Percentiles rank a stretch among this genome's conserved stretches.
Evolutionary conservation across 2,329 filamentous ascomycete genomes (phyloP).

Genomic region (Ophiostoma ulmi): DNA sequence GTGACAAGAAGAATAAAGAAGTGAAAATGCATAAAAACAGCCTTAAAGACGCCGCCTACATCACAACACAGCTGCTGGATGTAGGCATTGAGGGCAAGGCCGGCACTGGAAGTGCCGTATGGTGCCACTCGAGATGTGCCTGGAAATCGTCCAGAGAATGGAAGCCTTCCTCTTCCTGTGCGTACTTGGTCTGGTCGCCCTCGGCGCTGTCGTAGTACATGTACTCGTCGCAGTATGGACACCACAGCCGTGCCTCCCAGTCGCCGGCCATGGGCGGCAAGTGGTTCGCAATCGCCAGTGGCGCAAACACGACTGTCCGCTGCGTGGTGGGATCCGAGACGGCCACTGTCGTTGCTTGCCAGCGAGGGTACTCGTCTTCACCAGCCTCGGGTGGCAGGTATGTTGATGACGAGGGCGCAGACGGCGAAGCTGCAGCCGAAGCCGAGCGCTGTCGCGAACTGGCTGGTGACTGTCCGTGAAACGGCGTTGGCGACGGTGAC

Average conservation of each 20-base stretch:
- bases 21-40: not conserved
- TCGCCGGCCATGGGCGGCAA: slow-evolving; percentile 46
- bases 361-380: slow-evolving; percentile 38
- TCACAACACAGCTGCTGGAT: slow-evolving; percentile 37
- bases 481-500: slow-evolving; percentile 13
- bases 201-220: slow-evolving; percentile 48
- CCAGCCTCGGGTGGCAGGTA: slow-evolving; percentile 25
- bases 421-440: slow-evolving; percentile 8
- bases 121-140: slow-evolving; percentile 55
- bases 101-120: slow-evolving; percentile 41
- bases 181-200: slow-evolving; percentile 45
- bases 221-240: slow-evolving; percentile 54
- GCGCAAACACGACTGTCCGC: slow-evolving; percentile 52
- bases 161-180: slow-evolving; percentile 46
- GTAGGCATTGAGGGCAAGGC: slow-evolving; percentile 31
- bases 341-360: slow-evolving; percentile 48
- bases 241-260: slow-evolving; percentile 49
- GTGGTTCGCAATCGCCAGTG: slow-evolving; percentile 55
- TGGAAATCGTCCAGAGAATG: slow-evolving; percentile 46
- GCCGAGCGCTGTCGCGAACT: not conserved
- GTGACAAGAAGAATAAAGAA: not conserved
- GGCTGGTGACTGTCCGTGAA: not conserved
- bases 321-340: slow-evolving; percentile 38
- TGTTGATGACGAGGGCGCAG: slow-evolving; percentile 14
- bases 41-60: slow-evolving; percentile 21